Evolutionary conservation across 2,329 filamentous ascomycete species (phyloP), one percentile per base, ranked within the genome.

Genomic region (Fusarium austroafricanum): DNA sequence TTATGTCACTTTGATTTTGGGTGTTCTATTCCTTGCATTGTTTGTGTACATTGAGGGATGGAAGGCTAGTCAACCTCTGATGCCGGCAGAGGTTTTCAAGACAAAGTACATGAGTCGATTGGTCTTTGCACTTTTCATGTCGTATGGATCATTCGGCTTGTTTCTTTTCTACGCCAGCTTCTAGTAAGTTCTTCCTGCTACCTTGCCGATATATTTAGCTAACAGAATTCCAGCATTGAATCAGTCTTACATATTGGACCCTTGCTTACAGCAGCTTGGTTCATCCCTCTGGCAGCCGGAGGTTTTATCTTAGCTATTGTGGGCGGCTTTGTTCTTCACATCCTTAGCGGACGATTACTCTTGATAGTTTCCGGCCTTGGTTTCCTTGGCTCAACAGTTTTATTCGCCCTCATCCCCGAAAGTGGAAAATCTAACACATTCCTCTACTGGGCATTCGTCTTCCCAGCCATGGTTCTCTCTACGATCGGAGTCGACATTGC

Each of bases 401-500:
- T 93, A 2, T 90, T 92, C 65, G 89, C 90, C 10, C 72, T 91
- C 12, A 83, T 89, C 18, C 90, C 90, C 1, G 74, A 79, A 2
- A 83, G 87, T 59, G 83, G 68, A 21, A 50, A 39, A 7, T 75
- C 75, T 11, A 74, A 69, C 15, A 61, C 53, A 43, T 76, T 73
- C 56, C 65, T 77, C 31, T 91, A 91, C 81, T 95, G 92, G 92
- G 86, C 89, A 0, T 94, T 86, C 72, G 83, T 92, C 21, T 93
- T 94, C 73, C 90, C 91, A 0, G 81, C 87, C 54, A 91, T 91
- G 89, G 76, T 90, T 5, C 87, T 88, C 65, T 85, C 84, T 14
- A 94, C 92, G 0, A 82, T 94, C 33, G 91, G 90, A 18, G 88
- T 94, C 61, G 92, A 95, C 73, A 88, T 94, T 55, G 88, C 88